Evolutionary conservation across 1,284 basidiomycete species (phyloP), one percentile per base, ranked within the genome.

Genomic region (Leccinum pallidistipes): DNA sequence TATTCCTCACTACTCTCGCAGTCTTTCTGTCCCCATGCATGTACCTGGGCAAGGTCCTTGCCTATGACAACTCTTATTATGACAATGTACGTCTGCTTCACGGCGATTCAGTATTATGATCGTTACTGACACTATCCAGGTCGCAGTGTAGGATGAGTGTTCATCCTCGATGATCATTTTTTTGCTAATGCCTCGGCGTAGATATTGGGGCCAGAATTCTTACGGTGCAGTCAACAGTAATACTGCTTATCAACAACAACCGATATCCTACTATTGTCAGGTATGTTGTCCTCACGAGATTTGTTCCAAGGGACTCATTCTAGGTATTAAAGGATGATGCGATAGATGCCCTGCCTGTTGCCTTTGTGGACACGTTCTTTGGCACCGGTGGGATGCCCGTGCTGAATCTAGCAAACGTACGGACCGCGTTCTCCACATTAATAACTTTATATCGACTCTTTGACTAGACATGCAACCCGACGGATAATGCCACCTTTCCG

Each of bases 341-440:
- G 24, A 73, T 71, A 57, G 62, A 70, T 59, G 80, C 74, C n/a
- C 77, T 88, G 59, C 85, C 86, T 2, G 68, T 88, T 31, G 85
- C 86, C 9, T 89, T 89, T 69, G 68, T 89, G 58, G 73, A 83
- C 66, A 78, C 80, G 29, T 87, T 86, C 71, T 86, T 83, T 68
- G 79, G 78, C 47, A 77, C 78, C 10, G 85, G 84, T 0, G 82
- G 81, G 21, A 69, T 86, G 34, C 88, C 87, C 2, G 81, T 81
- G 38, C 77, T 90, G 61, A 82, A 90, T 71, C 74, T 90, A 53
- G 80, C 86, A 21, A 89, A 87, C 68, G 86, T 85, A 63, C 61
- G 77, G 16, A 27, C n/a, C 32, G 11, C 27, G 21, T 9, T 63
- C 27, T 43, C 45, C 12, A 6, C n/a, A 18, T 31, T 2, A n/a